phyloP scores from a whole-genome alignment of 1,284 basidiomycete genomes.

The Sporisorium scitamineum region DNA sequence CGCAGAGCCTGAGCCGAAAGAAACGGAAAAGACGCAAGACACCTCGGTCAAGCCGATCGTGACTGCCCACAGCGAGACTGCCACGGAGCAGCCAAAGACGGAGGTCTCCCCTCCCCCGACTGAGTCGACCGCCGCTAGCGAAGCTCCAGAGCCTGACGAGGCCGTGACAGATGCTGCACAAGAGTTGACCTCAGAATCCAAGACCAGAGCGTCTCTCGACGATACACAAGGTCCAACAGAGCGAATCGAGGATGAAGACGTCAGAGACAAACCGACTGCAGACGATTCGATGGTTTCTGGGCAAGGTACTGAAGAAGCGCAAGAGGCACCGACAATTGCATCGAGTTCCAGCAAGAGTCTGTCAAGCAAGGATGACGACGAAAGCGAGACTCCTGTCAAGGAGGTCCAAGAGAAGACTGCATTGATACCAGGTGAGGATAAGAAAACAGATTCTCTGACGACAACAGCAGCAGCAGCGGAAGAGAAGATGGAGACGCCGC shows the following conservation, averaged over 20 bases:
- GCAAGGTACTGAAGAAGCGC: background rate
- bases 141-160: background rate
- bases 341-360: background rate
- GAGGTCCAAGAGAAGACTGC: background rate
- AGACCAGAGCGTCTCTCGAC: background rate
- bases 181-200: background rate
- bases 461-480: background rate
- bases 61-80: background rate
- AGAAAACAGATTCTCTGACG: background rate
- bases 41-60: background rate
- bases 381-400: background rate
- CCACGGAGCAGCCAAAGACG: background rate
- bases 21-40: background rate
- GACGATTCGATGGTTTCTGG: background rate
- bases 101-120: background rate
- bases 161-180: background rate
- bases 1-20: background rate
- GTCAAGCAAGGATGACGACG: background rate
- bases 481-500: background rate
- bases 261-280: background rate
- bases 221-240: background rate
- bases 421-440: background rate
- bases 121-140: background rate
- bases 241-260: background rate
- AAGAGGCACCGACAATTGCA: background rate